These are phyloP conservation scores for Alternaria sp. DNA, from an alignment of 2,329 filamentous ascomycete species.

Conservation along the genomic window DNA sequence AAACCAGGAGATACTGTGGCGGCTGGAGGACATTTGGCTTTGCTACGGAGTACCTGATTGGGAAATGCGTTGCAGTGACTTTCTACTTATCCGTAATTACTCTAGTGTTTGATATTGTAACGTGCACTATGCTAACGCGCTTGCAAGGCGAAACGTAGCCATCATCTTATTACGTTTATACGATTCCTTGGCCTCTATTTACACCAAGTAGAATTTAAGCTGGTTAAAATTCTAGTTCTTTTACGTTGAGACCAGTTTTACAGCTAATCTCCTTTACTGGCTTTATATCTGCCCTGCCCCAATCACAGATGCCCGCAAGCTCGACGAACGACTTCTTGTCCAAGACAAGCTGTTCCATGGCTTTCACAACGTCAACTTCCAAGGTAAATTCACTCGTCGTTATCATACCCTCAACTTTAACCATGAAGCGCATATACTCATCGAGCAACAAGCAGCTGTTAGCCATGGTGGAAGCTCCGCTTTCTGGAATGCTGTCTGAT, in stretches of 20 bases:
- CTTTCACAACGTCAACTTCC: constrained; percentile 7
- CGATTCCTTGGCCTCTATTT: background rate
- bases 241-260: background rate
- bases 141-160: background rate
- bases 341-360: constrained; percentile 11
- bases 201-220: background rate
- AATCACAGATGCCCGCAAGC: constrained; percentile 12
- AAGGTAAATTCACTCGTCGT: constrained; percentile 5
- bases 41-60: constrained; percentile 26
- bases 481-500: background rate
- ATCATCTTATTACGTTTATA: background rate
- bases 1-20: constrained; percentile 54
- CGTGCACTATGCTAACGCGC: background rate
- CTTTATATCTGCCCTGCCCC: constrained; percentile 6
- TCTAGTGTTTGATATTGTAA: background rate
- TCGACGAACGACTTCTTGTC: constrained; percentile 15
- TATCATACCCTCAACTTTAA: constrained; percentile 5
- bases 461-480: background rate
- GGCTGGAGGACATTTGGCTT: constrained; percentile 47
- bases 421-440: constrained; percentile 16
- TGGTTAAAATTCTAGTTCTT: background rate
- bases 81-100: background rate
- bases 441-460: constrained; percentile 11
- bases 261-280: background rate
- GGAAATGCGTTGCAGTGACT: background rate